These are phyloP conservation scores for Pseudocercospora fijiensis DNA, from an alignment of 2,329 filamentous ascomycete genomes.

Conservation along the genomic window DNA sequence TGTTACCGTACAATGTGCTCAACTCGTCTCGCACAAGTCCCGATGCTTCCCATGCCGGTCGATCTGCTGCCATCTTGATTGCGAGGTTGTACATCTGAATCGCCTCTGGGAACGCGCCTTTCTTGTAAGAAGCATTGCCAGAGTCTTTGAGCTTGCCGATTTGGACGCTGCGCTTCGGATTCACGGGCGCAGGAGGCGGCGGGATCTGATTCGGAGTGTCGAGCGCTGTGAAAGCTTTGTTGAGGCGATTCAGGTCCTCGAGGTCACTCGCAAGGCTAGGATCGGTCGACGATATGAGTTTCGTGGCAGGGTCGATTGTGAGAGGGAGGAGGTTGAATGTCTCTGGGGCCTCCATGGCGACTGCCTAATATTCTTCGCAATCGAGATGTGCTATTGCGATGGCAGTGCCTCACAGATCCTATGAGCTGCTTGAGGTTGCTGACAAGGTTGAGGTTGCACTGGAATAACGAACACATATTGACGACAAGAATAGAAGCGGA, in stretches of 20 bases:
- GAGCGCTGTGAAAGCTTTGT: constrained; percentile 68
- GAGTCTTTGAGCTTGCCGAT: constrained; percentile 88
- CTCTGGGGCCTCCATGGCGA: constrained; percentile 19
- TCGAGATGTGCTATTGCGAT: not conserved
- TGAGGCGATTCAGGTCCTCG: constrained; percentile 71
- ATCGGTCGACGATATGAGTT: constrained; percentile 61
- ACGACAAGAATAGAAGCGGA: not conserved
- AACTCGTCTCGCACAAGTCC: constrained; percentile 83
- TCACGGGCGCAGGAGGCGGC: constrained; percentile 83
- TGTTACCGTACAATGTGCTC: constrained; percentile 74
- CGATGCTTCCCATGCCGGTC: constrained; percentile 85
- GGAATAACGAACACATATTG: not conserved
- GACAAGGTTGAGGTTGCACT: too few species aligned
- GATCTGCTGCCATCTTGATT: constrained; percentile 78
- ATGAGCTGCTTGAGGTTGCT: not conserved
- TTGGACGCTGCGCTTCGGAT: constrained; percentile 85
- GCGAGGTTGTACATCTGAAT: constrained; percentile 80
- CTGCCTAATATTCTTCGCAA: not conserved
- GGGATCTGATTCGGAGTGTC: constrained; percentile 65
- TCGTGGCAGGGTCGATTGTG: constrained; percentile 75
- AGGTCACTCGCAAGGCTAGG: constrained; percentile 53
- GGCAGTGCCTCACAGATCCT: not conserved
- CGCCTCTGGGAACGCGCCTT: constrained; percentile 71
- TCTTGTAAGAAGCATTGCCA: constrained; percentile 80
- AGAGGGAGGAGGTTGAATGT: constrained; percentile 45